phyloP scores from a whole-genome alignment of 1,139 yeast genomes.

The Blastobotrys serpentis region DNA sequence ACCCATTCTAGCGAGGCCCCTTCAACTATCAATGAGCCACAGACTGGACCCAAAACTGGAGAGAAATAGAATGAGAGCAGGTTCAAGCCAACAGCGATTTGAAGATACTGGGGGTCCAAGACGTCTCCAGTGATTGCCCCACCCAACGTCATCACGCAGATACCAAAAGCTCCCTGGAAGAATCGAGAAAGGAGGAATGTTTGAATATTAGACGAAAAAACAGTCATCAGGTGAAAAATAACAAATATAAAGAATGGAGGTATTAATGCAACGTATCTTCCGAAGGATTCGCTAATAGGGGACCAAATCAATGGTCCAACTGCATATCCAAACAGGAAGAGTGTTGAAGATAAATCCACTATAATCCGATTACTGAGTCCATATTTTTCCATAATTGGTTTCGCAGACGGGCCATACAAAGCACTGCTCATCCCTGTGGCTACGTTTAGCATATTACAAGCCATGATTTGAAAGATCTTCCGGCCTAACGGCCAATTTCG shows the following conservation, averaged over 20 bases:
- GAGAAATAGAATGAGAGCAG: slow-evolving; percentile 17
- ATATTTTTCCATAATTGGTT: not conserved
- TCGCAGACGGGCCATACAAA: not conserved
- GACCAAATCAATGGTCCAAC: not conserved
- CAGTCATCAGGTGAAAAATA: slow-evolving; percentile 13
- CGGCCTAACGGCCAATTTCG: not conserved
- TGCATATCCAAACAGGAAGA: not conserved
- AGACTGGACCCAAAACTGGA: slow-evolving; percentile 18
- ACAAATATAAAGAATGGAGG: not conserved
- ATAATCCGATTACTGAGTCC: not conserved
- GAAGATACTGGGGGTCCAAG: slow-evolving; percentile 7
- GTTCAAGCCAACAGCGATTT: slow-evolving; percentile 13
- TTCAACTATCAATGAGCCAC: slow-evolving; percentile 16
- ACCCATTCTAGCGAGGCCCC: slow-evolving; percentile 18
- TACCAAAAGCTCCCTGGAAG: slow-evolving; percentile 11
- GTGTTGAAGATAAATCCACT: not conserved
- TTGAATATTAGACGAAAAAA: slow-evolving; percentile 10
- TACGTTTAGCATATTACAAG: not conserved
- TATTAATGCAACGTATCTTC: not conserved
- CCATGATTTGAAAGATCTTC: not conserved
- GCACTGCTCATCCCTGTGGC: not conserved
- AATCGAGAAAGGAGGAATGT: slow-evolving; percentile 14
- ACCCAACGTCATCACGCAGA: not conserved
- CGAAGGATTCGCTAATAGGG: not conserved
- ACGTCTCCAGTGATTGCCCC: not conserved